Conservation (phyloP, 225 moss, liverwort and hornwort species). For the Polytrichum commune region DNA sequence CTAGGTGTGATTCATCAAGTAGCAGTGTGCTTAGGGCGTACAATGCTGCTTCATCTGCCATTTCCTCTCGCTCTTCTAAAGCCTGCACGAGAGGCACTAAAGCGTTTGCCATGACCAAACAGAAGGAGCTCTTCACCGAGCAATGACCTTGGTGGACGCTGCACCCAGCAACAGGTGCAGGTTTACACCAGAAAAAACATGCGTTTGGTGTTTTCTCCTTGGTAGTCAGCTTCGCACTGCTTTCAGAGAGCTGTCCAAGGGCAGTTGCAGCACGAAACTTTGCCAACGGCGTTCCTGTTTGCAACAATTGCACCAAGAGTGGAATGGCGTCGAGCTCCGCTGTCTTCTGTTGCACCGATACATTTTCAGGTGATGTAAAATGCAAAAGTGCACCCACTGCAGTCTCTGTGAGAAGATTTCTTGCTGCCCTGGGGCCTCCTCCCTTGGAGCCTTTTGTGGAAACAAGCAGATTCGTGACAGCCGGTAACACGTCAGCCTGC, state of each 20-base stretch:
- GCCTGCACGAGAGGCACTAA: conserved; percentile 73
- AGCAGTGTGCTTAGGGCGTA: conserved; percentile 72
- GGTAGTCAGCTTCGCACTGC: conserved; percentile 48
- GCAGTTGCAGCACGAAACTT: conserved; percentile 71
- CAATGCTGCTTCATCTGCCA: conserved; percentile 78
- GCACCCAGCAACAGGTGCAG: conserved; percentile 39
- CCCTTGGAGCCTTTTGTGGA: conserved; percentile 36
- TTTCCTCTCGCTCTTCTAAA: conserved; percentile 79
- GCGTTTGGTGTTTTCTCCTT: conserved; percentile 30
- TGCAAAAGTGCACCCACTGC: conserved; percentile 68
- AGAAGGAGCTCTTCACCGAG: conserved; percentile 68
- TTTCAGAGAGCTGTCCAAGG: conserved; percentile 70
- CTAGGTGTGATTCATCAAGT: conserved; percentile 42
- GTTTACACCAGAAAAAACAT: conserved; percentile 51
- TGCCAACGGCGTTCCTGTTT: conserved; percentile 59
- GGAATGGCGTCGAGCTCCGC: conserved; percentile 77
- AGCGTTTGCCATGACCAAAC: conserved; percentile 74
- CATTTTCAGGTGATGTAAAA: conserved; percentile 65
- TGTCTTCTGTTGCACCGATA: conserved; percentile 48
- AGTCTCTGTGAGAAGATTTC: conserved; percentile 64
- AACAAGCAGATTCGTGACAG: conserved; percentile 61
- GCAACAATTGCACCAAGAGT: conserved; percentile 66
- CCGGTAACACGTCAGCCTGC: conserved; percentile 69
- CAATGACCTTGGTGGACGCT: conserved; percentile 70
- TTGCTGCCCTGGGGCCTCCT: conserved; percentile 52